Base-by-base conservation (phyloP, 2,329 filamentous ascomycete species). In the Lasiodiplodia sp. region DNA sequence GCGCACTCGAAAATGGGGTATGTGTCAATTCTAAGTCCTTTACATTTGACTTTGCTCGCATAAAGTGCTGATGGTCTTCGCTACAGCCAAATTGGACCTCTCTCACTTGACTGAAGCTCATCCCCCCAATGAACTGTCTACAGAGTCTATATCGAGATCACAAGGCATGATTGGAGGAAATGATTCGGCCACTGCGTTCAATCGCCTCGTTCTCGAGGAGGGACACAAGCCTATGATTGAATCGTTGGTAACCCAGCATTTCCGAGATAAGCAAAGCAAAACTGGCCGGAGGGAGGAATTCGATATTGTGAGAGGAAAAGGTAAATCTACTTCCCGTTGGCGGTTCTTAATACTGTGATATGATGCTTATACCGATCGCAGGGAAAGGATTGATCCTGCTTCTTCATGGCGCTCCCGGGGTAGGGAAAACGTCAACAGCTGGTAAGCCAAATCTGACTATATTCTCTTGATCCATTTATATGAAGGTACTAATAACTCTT, bases 321-420 rank as follows among this genome's bases (percentile, higher is more conserved):
- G 51, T 53, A 53, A 6, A 8, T 1, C 0, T 1, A 5, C 1
- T 6, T 28, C 7, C 4, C 2, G 14, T 4, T 14, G 1, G 25
- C 21, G 1, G 7, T 23, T 14, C 5, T 11, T 16, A 8, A 10
- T 10, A 10, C 1, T 8, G 3, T 12, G 18, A 44, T 12, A 1
- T 6, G 11, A 4, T 25, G 23, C 49, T 52, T 0, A 52, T n/a
- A 2, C 3, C 4, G 10, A 52, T 18, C 12, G 14, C 11, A 52
- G 49, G 49, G 3, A 52, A 52, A 11, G 49, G 49, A 2, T 6
- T 52, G 23, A 52, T 52, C 3, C 5, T 52, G 4, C 49, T 52
- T 52, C 49, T 52, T 6, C 49, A 52, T 2, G 49, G 49, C 5
- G 49, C 49, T 28, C 51, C 51, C 2, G 51, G 51, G 1, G 51